phyloP scores from a whole-genome alignment of 306 rosid genomes.

The Arachis hypogaea region DNA sequence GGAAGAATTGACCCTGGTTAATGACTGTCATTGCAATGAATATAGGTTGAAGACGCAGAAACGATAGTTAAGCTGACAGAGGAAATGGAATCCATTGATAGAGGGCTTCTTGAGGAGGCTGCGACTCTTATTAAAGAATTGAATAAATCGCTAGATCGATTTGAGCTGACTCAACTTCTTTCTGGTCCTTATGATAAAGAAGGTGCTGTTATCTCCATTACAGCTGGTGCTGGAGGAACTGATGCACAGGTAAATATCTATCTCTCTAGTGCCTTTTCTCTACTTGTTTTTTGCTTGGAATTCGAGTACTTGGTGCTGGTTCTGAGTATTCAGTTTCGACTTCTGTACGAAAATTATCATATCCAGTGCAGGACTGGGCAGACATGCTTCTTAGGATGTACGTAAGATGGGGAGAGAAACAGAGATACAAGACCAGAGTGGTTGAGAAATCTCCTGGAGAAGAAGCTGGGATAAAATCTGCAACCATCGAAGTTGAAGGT shows the following conservation, averaged over 20 bases:
- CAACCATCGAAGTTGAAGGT: constrained; percentile 92
- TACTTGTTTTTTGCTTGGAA: constrained; percentile 26
- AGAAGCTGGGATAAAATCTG: constrained; percentile 98
- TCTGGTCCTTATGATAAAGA: constrained; percentile 95
- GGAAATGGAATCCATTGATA: constrained; percentile 84
- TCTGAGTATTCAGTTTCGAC: constrained; percentile 41
- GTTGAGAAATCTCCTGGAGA: constrained; percentile 92
- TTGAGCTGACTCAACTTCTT: constrained; percentile 93
- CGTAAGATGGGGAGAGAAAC: constrained; percentile 93
- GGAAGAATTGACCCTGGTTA: not conserved
- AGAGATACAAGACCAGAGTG: constrained; percentile 82
- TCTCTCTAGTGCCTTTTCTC: constrained; percentile 14
- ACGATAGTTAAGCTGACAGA: constrained; percentile 85
- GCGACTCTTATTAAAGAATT: constrained; percentile 70
- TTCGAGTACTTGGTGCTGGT: constrained; percentile 41
- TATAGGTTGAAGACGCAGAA: constrained; percentile 94
- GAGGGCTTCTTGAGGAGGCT: constrained; percentile 90
- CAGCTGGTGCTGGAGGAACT: constrained; percentile 99
- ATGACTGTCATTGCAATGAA: constrained; percentile 18
- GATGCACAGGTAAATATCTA: constrained; percentile 88
- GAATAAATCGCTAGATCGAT: constrained; percentile 77
- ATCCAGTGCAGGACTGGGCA: constrained; percentile 98
- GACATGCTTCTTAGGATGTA: constrained; percentile 99
- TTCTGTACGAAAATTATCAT: constrained; percentile 49
- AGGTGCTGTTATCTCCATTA: constrained; percentile 81